Base-by-base conservation (phyloP, 1,284 basidiomycete species). In the Coriolopsis trogii region DNA sequence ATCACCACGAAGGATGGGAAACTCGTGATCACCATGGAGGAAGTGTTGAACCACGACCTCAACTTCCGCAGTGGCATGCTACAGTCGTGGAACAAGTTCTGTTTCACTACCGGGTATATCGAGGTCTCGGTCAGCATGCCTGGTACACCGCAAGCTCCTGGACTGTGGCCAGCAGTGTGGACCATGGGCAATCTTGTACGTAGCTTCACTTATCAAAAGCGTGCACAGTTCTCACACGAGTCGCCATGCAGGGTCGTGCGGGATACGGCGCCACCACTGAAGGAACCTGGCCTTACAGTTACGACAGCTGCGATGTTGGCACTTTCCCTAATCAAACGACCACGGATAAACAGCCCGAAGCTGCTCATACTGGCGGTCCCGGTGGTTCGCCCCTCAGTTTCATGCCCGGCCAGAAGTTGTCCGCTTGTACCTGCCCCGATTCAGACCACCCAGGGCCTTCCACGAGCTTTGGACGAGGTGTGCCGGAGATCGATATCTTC, bases 21-120 rank as follows among this genome's bases (percentile, higher is more conserved):
- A 51, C 74, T 96, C 13, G 82, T 88, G 4, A 86, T 96, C 58
- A 92, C 90, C 10, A 78, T 90, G 64, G 72, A 77, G 12, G 78
- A 89, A 65, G 72, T 77, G 49, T 69, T 67, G 16, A 83, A 75
- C 42, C 86, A 95, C 62, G 78, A 88, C 55, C 70, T 95, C 41
- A 88, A 91, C 66, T 94, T 90, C 64, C 76, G 81, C 61, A 92
- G 90, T 55, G 91, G 85, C 26, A 91, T 91, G 89, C 54, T 92
- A 24, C 79, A 81, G 53, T 76, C 82, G 5, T 96, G 94, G 94
- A 96, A 95, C 72, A 91, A 94, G 68, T 73, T 98, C 55, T 97
- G 95, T 73, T 98, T 96, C 70, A 96, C 89, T 3, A 93, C 91
- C 0, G 95, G 94, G 1, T 94, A 94, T 66, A 77, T 98, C 49